Conservation (phyloP, 2,329 filamentous ascomycete species). For the Lomentospora prolificans region DNA sequence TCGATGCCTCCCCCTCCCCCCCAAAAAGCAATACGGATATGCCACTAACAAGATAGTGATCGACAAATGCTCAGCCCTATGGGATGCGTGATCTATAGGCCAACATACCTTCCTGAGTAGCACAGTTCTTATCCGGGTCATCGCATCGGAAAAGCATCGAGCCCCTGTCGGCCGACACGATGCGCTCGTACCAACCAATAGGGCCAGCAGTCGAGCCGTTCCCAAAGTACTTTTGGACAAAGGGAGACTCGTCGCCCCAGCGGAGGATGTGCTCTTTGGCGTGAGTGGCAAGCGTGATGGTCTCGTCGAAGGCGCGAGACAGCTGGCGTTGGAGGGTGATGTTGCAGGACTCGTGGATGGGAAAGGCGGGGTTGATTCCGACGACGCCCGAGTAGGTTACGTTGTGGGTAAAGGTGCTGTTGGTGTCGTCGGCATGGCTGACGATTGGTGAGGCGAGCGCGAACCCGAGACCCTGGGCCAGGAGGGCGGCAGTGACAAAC, state of each 20-base stretch:
- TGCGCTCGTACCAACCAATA: slow-evolving; percentile 52
- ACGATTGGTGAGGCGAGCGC: neutral
- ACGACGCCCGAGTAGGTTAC: neutral
- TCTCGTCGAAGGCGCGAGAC: slow-evolving; percentile 45
- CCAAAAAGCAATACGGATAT: neutral
- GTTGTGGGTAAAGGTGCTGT: slow-evolving; percentile 3
- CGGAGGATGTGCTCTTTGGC: slow-evolving; percentile 53
- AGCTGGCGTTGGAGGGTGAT: slow-evolving; percentile 48
- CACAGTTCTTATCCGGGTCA: slow-evolving; percentile 56
- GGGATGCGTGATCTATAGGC: neutral
- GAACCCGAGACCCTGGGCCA: neutral
- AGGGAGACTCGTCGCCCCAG: slow-evolving; percentile 45
- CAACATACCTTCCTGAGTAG: slow-evolving; percentile 30
- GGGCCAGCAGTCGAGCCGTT: slow-evolving; percentile 45
- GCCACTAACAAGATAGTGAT: neutral
- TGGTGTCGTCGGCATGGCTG: neutral
- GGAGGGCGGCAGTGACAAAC: neutral
- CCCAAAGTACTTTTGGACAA: slow-evolving; percentile 60
- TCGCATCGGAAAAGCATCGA: slow-evolving; percentile 57
- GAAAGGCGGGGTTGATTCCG: slow-evolving; percentile 11
- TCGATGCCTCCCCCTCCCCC: neutral
- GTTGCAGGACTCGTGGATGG: slow-evolving; percentile 59
- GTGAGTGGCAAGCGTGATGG: slow-evolving; percentile 45
- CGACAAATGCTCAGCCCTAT: neutral
- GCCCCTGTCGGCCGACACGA: slow-evolving; percentile 47